Percentiles rank a stretch among this genome's conserved stretches.
Conservation (phyloP, 495 filamentous ascomycete genomes). For the Hypoxylon trugodes region DNA sequence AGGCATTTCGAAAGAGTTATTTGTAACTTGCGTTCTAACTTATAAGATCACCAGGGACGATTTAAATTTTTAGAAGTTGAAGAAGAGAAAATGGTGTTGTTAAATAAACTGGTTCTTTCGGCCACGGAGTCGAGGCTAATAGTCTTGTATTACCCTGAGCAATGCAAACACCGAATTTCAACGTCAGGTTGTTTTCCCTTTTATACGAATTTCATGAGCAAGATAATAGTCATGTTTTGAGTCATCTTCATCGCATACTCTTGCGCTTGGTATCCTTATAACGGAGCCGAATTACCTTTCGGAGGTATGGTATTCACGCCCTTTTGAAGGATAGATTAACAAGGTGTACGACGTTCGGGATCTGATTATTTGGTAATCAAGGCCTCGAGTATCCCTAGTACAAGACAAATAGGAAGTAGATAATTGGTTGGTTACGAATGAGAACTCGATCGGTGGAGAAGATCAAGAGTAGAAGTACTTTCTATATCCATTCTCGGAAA, state of each 20-base stretch:
- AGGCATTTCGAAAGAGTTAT: conserved; percentile 53
- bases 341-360: background rate
- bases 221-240: conserved; percentile 8
- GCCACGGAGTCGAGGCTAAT: too few species aligned
- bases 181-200: background rate
- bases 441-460: conserved; percentile 25
- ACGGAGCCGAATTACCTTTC: background rate
- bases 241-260: conserved; percentile 9
- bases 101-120: too few species aligned
- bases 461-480: background rate
- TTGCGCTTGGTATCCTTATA: background rate
- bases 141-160: background rate
- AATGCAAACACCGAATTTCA: background rate
- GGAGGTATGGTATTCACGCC: background rate
- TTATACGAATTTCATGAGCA: background rate
- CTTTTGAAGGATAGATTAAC: background rate
- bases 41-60: background rate
- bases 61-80: background rate
- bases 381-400: background rate
- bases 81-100: background rate
- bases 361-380: conserved; percentile 9
- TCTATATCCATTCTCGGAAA: conserved; percentile 25
- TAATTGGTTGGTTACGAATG: conserved; percentile 20
- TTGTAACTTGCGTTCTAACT: background rate
- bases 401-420: conserved; percentile 22